Percentiles rank a stretch among this genome's conserved stretches.
Evolutionary conservation across 257 asterid species (phyloP).

Genomic region (Solanum clarkiae): DNA sequence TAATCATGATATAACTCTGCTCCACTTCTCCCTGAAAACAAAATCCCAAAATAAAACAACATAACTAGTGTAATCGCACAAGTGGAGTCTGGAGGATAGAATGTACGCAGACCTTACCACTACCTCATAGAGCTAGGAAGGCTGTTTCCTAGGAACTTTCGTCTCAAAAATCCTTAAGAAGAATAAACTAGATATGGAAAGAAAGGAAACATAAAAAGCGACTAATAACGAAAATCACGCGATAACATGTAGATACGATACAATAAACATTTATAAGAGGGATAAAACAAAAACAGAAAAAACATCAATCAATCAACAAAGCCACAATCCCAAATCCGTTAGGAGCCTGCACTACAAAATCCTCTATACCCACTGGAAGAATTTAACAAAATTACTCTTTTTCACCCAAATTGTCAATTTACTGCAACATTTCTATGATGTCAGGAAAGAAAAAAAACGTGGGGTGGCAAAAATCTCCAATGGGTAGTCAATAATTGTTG

Average conservation of each 20-base stretch:
- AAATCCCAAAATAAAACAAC: background rate
- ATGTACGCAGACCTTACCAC: no score
- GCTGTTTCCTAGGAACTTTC: no score
- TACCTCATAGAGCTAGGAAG: no score
- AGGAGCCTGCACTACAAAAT: background rate
- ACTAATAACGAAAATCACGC: no score
- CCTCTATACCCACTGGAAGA: background rate
- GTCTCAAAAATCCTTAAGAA: no score
- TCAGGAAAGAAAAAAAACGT: background rate
- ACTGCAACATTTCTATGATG: background rate
- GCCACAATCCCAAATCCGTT: background rate
- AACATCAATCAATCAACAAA: background rate
- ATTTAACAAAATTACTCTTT: background rate
- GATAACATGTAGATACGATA: no score
- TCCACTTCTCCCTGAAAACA: constrained; percentile 48
- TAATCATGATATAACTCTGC: constrained; percentile 74
- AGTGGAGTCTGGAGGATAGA: no score
- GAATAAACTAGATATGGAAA: no score
- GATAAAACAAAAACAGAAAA: background rate
- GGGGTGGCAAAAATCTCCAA: background rate
- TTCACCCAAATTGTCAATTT: background rate
- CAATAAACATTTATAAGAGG: no score
- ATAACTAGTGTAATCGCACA: no score
- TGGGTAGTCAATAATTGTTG: background rate
- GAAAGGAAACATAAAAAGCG: no score